A percentile compares a stretch with the other conserved stretches of the same genome.
These are phyloP conservation scores for Monosporozyma unispora DNA, from an alignment of 805 yeast species.

Conservation along the genomic window DNA sequence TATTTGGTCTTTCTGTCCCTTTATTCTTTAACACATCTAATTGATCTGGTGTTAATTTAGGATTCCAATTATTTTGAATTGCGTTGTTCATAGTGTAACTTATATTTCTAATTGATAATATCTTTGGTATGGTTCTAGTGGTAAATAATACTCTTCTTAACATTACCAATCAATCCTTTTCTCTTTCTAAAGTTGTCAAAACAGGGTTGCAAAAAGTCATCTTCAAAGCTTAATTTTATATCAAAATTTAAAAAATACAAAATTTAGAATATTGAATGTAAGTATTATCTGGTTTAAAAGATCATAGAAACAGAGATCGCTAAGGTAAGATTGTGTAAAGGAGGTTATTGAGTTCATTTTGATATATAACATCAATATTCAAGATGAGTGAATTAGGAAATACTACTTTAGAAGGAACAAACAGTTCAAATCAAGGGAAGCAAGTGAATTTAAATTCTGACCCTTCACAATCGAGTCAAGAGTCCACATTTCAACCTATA, in stretches of 20 bases:
- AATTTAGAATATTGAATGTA: too few species aligned
- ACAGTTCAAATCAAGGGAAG: background rate
- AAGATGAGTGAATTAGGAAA: background rate
- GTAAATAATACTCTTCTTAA: background rate
- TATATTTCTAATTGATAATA: background rate
- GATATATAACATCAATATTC: too few species aligned
- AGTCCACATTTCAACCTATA: background rate
- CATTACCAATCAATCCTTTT: background rate
- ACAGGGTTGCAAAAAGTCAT: background rate
- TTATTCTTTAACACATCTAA: slow-evolving; percentile 66
- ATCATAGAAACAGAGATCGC: background rate
- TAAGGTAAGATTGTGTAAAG: background rate
- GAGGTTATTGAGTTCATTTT: background rate
- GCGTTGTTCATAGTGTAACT: slow-evolving; percentile 19
- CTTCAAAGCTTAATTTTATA: too few species aligned
- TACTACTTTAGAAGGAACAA: background rate
- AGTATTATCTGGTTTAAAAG: background rate
- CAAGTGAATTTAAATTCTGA: background rate
- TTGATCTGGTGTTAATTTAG: slow-evolving; percentile 65
- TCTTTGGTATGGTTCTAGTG: background rate
- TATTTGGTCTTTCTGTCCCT: slow-evolving; percentile 38
- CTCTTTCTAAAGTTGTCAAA: background rate
- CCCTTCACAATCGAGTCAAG: background rate
- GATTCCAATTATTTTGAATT: slow-evolving; percentile 60
- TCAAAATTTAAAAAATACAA: background rate